Percentiles rank a stretch among this genome's conserved stretches.
These are phyloP conservation scores for Phytopythium litorale DNA, from an alignment of 352 stramenopile genomes.

Conservation along the genomic window DNA sequence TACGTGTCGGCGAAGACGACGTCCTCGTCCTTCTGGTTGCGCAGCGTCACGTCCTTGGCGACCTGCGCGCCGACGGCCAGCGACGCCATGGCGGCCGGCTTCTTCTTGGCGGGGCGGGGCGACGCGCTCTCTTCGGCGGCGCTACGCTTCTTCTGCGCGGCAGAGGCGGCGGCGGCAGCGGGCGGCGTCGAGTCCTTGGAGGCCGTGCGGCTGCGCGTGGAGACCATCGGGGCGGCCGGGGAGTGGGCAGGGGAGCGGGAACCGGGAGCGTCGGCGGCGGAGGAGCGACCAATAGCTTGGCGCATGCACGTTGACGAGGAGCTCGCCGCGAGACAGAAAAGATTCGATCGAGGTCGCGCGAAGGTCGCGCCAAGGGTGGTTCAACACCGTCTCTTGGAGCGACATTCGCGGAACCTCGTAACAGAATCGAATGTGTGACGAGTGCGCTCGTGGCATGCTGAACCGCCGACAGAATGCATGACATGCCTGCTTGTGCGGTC, in stretches of 20 bases:
- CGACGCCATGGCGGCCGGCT: constrained; percentile 35
- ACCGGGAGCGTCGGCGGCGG: too few relatives aligned
- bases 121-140: constrained; percentile 14
- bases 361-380: neutral
- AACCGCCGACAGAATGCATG: too few relatives aligned
- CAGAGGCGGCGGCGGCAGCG: constrained; percentile 9
- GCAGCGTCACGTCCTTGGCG: constrained; percentile 59
- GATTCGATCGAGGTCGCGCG: neutral
- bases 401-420: neutral
- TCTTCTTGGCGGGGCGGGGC: constrained; percentile 45
- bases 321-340: neutral
- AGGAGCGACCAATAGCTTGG: neutral
- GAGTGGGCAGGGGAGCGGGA: neutral
- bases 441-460: too few relatives aligned
- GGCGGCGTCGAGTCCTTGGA: constrained; percentile 14
- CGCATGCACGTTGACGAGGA: neutral
- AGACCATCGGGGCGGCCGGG: constrained; percentile 31
- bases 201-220: constrained; percentile 48
- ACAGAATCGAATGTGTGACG: too few relatives aligned
- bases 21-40: constrained; percentile 63
- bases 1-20: constrained; percentile 65
- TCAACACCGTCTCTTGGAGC: neutral
- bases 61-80: constrained; percentile 47
- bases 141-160: constrained; percentile 26
- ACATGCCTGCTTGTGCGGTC: too few relatives aligned